A percentile compares a stretch with the other conserved stretches of the same genome.
Evolutionary conservation across 345 rosid genomes (phyloP).

Genomic region (Raphanus sativus): DNA sequence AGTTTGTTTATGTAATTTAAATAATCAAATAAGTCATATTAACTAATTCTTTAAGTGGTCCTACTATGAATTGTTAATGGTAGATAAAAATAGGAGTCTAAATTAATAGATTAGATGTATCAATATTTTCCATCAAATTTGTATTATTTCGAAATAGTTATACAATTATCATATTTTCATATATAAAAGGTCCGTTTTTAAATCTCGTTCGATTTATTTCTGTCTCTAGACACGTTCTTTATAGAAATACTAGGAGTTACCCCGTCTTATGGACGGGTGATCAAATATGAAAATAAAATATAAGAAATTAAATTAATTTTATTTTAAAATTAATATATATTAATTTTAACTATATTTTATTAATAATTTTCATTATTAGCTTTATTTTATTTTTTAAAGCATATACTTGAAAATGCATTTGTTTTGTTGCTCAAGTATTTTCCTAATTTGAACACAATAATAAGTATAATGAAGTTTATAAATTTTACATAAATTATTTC

Average conservation of each 20-base stretch:
- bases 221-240: background rate
- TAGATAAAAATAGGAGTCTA: too few species aligned
- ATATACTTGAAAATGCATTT: background rate
- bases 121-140: background rate
- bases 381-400: too few species aligned
- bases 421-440: background rate
- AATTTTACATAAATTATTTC: background rate
- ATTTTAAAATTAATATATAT: too few species aligned
- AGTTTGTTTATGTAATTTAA: too few species aligned
- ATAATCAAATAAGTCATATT: too few species aligned
- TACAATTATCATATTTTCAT: background rate
- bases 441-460: background rate
- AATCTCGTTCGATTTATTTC: background rate
- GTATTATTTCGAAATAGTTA: background rate
- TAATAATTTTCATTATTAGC: background rate
- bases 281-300: too few species aligned
- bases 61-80: too few species aligned
- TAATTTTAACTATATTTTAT: background rate
- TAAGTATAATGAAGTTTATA: background rate
- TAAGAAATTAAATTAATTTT: too few species aligned
- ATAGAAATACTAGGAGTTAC: background rate
- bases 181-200: background rate
- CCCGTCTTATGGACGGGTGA: too few species aligned
- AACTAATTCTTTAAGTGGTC: too few species aligned
- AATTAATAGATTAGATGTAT: too few species aligned